These are phyloP conservation scores for Calonectria montana DNA, from an alignment of 2,329 filamentous ascomycete species.

Conservation along the genomic window DNA sequence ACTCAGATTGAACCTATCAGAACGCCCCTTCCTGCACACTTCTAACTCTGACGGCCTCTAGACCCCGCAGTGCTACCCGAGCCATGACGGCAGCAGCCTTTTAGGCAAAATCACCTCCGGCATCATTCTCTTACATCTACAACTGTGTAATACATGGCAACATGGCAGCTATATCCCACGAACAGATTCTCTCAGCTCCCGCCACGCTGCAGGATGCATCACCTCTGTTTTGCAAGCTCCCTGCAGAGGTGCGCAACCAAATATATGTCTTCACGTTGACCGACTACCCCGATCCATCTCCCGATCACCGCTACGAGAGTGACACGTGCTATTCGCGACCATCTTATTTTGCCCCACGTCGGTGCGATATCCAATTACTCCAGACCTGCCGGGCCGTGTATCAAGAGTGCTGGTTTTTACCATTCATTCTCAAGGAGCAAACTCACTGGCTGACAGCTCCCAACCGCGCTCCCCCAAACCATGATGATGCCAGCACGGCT, in stretches of 20 bases:
- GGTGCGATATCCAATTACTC: constrained; percentile 52
- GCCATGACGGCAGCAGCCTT: neutral
- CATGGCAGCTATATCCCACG: constrained; percentile 2
- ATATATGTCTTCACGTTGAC: constrained; percentile 58
- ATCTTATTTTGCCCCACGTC: constrained; percentile 51
- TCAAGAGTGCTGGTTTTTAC: constrained; percentile 55
- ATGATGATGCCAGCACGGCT: neutral
- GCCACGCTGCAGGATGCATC: constrained; percentile 26
- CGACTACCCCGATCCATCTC: constrained; percentile 49
- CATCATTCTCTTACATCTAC: neutral
- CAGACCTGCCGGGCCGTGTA: constrained; percentile 57
- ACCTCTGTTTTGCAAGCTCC: constrained; percentile 52
- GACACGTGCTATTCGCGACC: constrained; percentile 54
- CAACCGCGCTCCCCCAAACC: constrained; percentile 47
- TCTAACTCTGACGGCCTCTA: too few relatives aligned
- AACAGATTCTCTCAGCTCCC: constrained; percentile 7
- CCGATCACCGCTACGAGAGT: constrained; percentile 38
- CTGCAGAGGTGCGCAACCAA: constrained; percentile 60
- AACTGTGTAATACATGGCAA: neutral
- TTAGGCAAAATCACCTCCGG: neutral
- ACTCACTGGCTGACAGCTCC: constrained; percentile 49
- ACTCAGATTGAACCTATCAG: neutral
- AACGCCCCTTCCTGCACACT: neutral
- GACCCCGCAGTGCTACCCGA: constrained; percentile 13
- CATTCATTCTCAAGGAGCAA: constrained; percentile 53